Evolutionary conservation across 331 rosid species (phyloP).

Genomic region (Erythrophleum ivorense): DNA sequence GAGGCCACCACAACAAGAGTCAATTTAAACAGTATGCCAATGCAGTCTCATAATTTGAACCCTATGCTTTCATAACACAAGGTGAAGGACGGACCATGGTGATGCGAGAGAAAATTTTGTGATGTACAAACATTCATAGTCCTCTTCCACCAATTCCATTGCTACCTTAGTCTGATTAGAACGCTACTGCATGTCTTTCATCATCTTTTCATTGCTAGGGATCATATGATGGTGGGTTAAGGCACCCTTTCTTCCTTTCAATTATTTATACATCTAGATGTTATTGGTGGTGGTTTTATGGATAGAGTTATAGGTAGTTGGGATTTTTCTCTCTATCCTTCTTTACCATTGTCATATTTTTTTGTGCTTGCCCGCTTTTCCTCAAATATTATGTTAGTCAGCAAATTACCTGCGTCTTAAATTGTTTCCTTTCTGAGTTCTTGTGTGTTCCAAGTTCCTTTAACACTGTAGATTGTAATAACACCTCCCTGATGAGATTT

Average conservation of each 20-base stretch:
- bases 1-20: neutral
- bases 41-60: neutral
- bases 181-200: neutral
- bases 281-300: neutral
- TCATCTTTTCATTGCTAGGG: neutral
- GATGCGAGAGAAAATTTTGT: neutral
- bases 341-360: neutral
- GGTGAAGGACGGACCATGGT: neutral
- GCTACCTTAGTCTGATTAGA: neutral
- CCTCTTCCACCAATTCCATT: constrained; percentile 2
- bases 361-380: neutral
- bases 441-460: neutral
- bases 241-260: neutral
- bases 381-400: neutral
- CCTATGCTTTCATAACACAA: neutral
- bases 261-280: neutral
- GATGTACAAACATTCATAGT: neutral
- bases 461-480: neutral
- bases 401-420: neutral
- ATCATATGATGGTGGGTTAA: neutral
- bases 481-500: neutral
- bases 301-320: neutral
- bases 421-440: neutral
- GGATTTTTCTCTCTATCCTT: neutral
- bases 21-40: neutral